A percentile compares a stretch with the other conserved stretches of the same genome.
These are phyloP conservation scores for Tulasnella sp. DNA, from an alignment of 768 basidiomycete species.

Conservation along the genomic window DNA sequence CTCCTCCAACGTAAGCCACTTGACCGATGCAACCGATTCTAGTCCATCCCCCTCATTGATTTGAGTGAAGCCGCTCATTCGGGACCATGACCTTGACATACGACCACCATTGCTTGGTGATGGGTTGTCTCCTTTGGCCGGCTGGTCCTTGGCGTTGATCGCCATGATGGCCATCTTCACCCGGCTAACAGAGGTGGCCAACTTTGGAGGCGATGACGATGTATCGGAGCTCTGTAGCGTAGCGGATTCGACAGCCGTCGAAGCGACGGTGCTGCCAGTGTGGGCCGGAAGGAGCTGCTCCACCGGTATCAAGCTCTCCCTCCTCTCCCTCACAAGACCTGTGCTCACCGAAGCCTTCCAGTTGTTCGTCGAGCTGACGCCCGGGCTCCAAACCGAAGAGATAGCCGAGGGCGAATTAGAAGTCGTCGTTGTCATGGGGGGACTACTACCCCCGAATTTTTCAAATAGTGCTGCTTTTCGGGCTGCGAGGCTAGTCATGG, in stretches of 20 bases:
- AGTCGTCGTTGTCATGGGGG: conserved; percentile 2
- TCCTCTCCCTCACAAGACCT: not conserved
- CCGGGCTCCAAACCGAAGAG: not conserved
- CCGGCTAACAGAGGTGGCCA: not conserved
- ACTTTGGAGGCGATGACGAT: not conserved
- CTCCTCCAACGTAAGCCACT: not conserved
- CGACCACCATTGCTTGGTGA: not conserved
- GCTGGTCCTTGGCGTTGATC: conserved; percentile 10
- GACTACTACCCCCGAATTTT: not conserved
- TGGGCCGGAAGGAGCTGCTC: not conserved
- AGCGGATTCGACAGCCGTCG: not conserved
- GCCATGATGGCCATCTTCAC: conserved; percentile 12
- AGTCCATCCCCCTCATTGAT: conserved; percentile 4
- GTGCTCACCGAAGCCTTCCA: not conserved
- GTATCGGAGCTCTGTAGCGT: not conserved
- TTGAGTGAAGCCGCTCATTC: conserved; percentile 6
- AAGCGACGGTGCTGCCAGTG: conserved; percentile 7
- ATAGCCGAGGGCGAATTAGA: not conserved
- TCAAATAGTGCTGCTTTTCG: conserved; percentile 13
- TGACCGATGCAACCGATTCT: not conserved
- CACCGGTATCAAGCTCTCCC: not conserved
- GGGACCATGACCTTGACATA: conserved; percentile 12
- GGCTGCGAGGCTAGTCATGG: conserved; percentile 10
- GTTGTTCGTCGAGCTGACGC: not conserved
- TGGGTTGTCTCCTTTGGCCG: not conserved